A percentile compares a stretch with the other conserved stretches of the same genome.
Conservation (phyloP, 1,284 basidiomycete species). For the Cystobasidium sp. region DNA sequence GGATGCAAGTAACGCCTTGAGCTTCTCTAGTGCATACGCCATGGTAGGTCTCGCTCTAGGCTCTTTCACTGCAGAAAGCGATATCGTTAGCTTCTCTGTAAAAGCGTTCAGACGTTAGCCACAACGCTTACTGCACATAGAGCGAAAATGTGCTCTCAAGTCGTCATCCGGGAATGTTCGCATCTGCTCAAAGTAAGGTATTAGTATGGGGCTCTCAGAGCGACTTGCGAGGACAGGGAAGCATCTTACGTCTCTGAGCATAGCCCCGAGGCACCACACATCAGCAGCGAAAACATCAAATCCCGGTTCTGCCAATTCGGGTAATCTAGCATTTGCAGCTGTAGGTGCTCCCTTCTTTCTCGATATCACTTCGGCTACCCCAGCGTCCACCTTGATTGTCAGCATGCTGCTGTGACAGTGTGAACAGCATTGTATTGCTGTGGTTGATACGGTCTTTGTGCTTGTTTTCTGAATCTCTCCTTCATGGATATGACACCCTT, state of each 20-base stretch:
- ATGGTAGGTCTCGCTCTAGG: constrained; percentile 39
- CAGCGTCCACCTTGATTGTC: background rate
- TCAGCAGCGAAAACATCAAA: constrained; percentile 41
- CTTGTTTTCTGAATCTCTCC: constrained; percentile 19
- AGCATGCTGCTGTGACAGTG: background rate
- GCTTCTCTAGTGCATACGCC: constrained; percentile 29
- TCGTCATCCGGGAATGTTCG: constrained; percentile 28
- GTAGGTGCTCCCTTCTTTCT: constrained; percentile 1
- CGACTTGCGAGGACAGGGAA: background rate
- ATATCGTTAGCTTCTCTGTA: background rate
- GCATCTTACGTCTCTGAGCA: constrained; percentile 29
- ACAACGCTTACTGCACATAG: constrained; percentile 27
- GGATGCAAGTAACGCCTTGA: constrained; percentile 20
- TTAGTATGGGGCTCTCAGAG: background rate
- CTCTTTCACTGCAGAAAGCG: constrained; percentile 17
- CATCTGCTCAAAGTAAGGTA: background rate
- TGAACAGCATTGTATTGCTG: background rate
- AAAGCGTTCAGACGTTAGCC: no score
- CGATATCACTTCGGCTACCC: background rate
- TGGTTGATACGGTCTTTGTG: background rate
- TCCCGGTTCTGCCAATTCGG: constrained; percentile 13
- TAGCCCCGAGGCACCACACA: constrained; percentile 33
- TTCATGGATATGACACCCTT: constrained; percentile 27
- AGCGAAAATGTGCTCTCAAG: constrained; percentile 36
- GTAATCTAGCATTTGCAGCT: constrained; percentile 37